Evolutionary conservation across 176 grass and related monocot genomes (phyloP), one percentile per base, ranked within the genome.

Genomic region (Bolboschoenus planiculmis): DNA sequence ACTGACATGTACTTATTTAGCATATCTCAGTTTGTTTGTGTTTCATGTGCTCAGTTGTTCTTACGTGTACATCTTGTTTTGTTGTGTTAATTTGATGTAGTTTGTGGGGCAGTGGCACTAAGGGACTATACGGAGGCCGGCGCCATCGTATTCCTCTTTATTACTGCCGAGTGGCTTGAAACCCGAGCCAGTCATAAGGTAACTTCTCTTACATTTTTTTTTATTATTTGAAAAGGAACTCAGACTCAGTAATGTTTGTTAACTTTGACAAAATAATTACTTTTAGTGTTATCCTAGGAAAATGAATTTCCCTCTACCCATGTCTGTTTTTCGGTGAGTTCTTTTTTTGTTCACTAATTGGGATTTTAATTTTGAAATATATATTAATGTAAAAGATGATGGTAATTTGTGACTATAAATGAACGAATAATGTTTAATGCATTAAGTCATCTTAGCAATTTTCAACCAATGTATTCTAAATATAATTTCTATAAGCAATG

Each of bases 121-220:
- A 72, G 85, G 62, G 97, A 99, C 83, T 96, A 93, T 43, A 81
- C 91, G 11, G 97, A 99, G 80, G 97, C 97, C 30, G 93, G 89
- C 20, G 90, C 92, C 83, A 99, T 99, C 26, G 88, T 99, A 36
- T 93, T 99, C 73, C 89, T 99, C 51, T 99, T 99, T 83, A 89
- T 88, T 53, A 90, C 86, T 80, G 97, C 97, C 40, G 91, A 96
- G 85, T 99, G 97, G 97, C 86, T 99, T 54, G 93, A 99, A 65
- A 91, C 89, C 80, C 85, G 85, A 86, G 93, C 97, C 0, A 93
- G 97, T 84, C 89, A 71, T 44, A 92, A 99, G 97, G 97, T 91
- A 7, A 37, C 74, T 78, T 80, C 23, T 35, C n/a, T n/a, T n/a
- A n/a, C n/a, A n/a, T n/a, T 30, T 71, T 64, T 88, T 47, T 79